These are phyloP conservation scores for Globisporangium irregulare DNA, from an alignment of 352 stramenopile genomes.

Conservation along the genomic window DNA sequence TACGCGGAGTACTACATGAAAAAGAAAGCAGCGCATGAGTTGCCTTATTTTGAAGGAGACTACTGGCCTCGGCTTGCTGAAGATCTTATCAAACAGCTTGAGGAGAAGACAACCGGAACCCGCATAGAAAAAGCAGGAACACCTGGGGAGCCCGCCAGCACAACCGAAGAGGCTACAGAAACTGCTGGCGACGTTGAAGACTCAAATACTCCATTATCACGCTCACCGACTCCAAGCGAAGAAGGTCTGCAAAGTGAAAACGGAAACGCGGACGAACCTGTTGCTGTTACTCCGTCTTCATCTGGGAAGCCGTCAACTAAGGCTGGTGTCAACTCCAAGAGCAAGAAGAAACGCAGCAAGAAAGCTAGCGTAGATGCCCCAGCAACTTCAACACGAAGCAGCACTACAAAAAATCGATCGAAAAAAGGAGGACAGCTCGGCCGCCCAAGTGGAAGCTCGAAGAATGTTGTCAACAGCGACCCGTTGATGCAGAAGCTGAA, in stretches of 20 bases:
- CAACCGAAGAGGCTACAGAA: conserved; percentile 17
- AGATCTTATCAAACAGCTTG: conserved; percentile 98
- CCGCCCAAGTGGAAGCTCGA: conserved; percentile 46
- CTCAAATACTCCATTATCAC: conserved; percentile 37
- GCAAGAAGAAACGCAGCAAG: conserved; percentile 81
- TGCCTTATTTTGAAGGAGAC: conserved; percentile 99
- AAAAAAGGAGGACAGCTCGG: conserved; percentile 53
- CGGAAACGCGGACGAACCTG: conserved; percentile 11
- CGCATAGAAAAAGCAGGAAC: conserved; percentile 25
- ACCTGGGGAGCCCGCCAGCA: conserved; percentile 2
- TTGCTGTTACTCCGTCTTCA: conserved; percentile 16
- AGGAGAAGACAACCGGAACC: conserved; percentile 83
- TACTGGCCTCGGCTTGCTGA: conserved; percentile 98
- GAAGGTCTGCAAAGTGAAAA: conserved; percentile 26
- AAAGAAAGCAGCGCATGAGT: conserved; percentile 80
- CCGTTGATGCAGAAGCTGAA: conserved; percentile 98
- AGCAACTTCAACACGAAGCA: conserved; percentile 47
- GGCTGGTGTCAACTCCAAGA: conserved; percentile 34
- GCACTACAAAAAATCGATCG: conserved; percentile 63
- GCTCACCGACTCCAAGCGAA: conserved; percentile 55
- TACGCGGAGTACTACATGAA: conserved; percentile 89
- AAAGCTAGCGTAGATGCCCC: conserved; percentile 59
- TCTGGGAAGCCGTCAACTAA: conserved; percentile 23
- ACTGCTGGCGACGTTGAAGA: conserved; percentile 22
- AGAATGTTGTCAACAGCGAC: conserved; percentile 85